These are phyloP conservation scores for Datura wrightii DNA, from an alignment of 257 asterid genomes.

Conservation along the genomic window DNA sequence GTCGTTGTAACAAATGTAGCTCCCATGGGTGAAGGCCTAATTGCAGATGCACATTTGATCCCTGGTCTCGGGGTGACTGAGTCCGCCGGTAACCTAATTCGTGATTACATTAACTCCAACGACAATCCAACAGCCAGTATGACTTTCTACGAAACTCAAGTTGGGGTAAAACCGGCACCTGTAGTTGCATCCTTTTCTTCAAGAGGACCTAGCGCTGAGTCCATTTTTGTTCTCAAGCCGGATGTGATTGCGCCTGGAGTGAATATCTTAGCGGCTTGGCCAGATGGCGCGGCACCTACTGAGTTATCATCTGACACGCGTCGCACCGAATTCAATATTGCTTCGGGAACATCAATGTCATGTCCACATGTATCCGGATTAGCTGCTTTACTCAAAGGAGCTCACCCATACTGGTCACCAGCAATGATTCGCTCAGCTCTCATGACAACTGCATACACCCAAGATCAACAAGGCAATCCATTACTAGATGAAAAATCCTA, in stretches of 20 bases:
- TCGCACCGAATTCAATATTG: slow-evolving; percentile 65
- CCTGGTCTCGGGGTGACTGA: slow-evolving; percentile 72
- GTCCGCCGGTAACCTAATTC: slow-evolving; percentile 48
- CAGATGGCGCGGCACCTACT: slow-evolving; percentile 64
- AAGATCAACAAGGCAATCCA: slow-evolving; percentile 53
- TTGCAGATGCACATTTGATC: slow-evolving; percentile 76
- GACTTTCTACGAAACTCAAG: slow-evolving; percentile 63
- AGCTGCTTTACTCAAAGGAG: slow-evolving; percentile 81
- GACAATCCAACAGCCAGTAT: slow-evolving; percentile 64
- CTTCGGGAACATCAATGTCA: slow-evolving; percentile 92
- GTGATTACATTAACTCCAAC: slow-evolving; percentile 54
- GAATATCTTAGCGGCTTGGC: slow-evolving; percentile 91
- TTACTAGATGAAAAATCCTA: slow-evolving; percentile 67
- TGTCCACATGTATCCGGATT: slow-evolving; percentile 92
- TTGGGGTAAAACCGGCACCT: slow-evolving; percentile 82
- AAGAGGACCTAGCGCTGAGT: slow-evolving; percentile 71
- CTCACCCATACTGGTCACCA: slow-evolving; percentile 95
- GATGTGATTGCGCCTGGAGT: slow-evolving; percentile 93
- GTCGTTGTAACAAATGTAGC: slow-evolving; percentile 75
- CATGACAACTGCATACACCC: slow-evolving; percentile 79
- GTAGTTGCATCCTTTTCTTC: slow-evolving; percentile 88
- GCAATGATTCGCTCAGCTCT: slow-evolving; percentile 88
- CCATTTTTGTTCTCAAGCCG: slow-evolving; percentile 62
- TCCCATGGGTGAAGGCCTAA: slow-evolving; percentile 82
- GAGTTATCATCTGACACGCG: slow-evolving; percentile 63